Conservation (phyloP, 116 monocot genomes). For the Posidonia oceanica region DNA sequence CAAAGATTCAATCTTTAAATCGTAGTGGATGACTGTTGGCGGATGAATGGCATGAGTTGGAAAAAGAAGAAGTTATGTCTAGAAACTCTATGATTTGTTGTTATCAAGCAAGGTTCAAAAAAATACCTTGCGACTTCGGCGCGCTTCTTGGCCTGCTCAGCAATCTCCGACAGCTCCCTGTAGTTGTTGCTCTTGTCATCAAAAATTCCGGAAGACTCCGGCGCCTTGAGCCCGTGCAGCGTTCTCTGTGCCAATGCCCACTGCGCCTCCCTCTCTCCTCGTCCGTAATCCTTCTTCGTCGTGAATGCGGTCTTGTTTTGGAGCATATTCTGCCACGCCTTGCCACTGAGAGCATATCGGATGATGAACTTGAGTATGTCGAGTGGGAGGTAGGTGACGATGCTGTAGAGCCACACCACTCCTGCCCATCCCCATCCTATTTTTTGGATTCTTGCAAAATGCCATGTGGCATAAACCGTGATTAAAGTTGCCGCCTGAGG, state of each 20-base stretch:
- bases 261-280: slow-evolving; percentile 47
- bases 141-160: slow-evolving; percentile 57
- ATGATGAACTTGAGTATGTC: slow-evolving; percentile 68
- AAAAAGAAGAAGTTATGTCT: no score
- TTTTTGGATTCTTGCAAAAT: slow-evolving; percentile 41
- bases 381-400: slow-evolving; percentile 69
- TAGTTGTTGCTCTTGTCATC: slow-evolving; percentile 30
- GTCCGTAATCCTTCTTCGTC: slow-evolving; percentile 60
- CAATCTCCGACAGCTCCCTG: slow-evolving; percentile 49
- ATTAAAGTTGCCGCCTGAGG: slow-evolving; percentile 39
- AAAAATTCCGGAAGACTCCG: slow-evolving; percentile 18
- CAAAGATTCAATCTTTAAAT: no score
- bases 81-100: no score
- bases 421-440: slow-evolving; percentile 80
- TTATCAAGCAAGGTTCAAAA: no score
- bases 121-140: slow-evolving; percentile 23
- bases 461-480: slow-evolving; percentile 43
- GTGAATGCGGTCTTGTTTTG: slow-evolving; percentile 65
- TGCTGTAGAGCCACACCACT: slow-evolving; percentile 55
- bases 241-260: slow-evolving; percentile 57
- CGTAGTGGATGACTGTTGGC: no score
- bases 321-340: slow-evolving; percentile 61
- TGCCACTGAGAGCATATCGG: slow-evolving; percentile 47
- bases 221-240: slow-evolving; percentile 29
- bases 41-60: no score